These are phyloP conservation scores for Ascocoryne sarcoides DNA, from an alignment of 2,329 filamentous ascomycete genomes.

Conservation along the genomic window DNA sequence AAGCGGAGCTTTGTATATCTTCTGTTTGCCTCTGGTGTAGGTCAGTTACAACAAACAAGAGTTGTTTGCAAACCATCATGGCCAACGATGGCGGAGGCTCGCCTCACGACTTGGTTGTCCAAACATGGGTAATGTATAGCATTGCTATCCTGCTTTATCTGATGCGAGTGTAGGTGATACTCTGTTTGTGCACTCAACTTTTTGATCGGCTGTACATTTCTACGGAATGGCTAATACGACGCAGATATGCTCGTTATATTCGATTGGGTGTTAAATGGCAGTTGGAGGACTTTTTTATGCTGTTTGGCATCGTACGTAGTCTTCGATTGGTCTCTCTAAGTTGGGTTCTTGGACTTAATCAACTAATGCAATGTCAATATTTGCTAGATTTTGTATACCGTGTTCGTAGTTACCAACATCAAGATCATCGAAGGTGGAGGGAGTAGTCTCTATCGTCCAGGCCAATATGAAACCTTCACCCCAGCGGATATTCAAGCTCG, in stretches of 20 bases:
- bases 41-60: too few species aligned
- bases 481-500: conserved; percentile 31
- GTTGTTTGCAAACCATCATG: conserved; percentile 2
- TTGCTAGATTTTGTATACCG: conserved; percentile 31
- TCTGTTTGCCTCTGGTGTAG: too few species aligned
- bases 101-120: conserved; percentile 4
- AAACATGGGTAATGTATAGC: conserved; percentile 8
- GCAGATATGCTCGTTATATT: conserved; percentile 5
- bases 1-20: too few species aligned
- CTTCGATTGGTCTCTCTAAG: not conserved
- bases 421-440: conserved; percentile 32
- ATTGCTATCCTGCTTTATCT: conserved; percentile 1
- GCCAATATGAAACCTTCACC: conserved; percentile 29
- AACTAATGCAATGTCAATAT: not conserved
- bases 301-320: conserved; percentile 5
- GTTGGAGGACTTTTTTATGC: conserved; percentile 9
- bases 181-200: not conserved
- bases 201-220: too few species aligned
- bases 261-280: conserved; percentile 8
- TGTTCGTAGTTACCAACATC: conserved; percentile 33
- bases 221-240: not conserved
- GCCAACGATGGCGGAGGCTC: conserved; percentile 5
- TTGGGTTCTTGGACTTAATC: not conserved
- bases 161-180: conserved; percentile 3
- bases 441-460: conserved; percentile 33